Conservation (phyloP, 208 protist genomes). For the Naegleria gruberi region DNA sequence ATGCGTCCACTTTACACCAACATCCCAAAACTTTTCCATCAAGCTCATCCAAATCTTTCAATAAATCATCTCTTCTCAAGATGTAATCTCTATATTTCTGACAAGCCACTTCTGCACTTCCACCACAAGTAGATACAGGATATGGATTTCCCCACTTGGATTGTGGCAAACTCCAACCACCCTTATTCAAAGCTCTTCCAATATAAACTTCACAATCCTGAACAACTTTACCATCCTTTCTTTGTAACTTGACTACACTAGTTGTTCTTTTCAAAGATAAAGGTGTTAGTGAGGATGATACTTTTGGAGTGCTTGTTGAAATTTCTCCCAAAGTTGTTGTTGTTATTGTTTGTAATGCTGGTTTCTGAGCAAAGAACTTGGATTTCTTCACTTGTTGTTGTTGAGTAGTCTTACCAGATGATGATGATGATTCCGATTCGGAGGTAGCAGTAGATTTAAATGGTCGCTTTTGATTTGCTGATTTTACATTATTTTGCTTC, state of each 20-base stretch:
- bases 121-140: constrained; percentile 5
- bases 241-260: constrained; percentile 33
- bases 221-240: constrained; percentile 32
- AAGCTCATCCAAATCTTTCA: constrained; percentile 30
- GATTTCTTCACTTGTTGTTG: too few relatives aligned
- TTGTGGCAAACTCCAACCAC: constrained; percentile 37
- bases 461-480: too few relatives aligned
- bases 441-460: too few relatives aligned
- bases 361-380: too few relatives aligned
- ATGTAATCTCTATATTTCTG: constrained; percentile 33
- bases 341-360: too few relatives aligned
- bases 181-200: constrained; percentile 29
- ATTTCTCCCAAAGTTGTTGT: too few relatives aligned
- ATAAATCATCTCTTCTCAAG: constrained; percentile 5
- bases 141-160: constrained; percentile 42
- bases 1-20: constrained; percentile 34
- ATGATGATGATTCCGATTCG: too few relatives aligned
- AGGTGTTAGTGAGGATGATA: too few relatives aligned
- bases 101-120: constrained; percentile 9
- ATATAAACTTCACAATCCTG: constrained; percentile 44
- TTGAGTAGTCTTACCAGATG: too few relatives aligned
- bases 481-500: too few relatives aligned
- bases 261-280: not conserved
- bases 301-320: too few relatives aligned
- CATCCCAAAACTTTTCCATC: constrained; percentile 36